phyloP scores from a whole-genome alignment of 805 yeast genomes.

The Ascoidea tarda region DNA sequence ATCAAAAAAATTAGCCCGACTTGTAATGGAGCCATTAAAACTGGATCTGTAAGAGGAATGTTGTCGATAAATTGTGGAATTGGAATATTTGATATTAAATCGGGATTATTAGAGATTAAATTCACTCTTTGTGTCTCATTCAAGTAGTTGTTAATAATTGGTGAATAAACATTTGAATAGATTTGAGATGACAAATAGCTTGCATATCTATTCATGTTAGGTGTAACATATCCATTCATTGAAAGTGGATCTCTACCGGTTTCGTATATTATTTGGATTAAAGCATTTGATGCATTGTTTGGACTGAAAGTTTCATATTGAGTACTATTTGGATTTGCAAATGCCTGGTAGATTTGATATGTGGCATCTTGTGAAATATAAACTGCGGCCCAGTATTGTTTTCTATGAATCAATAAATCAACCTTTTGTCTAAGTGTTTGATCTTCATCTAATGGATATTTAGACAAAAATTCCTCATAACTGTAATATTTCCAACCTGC shows the following conservation, averaged over 20 bases:
- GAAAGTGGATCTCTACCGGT: conserved; percentile 49
- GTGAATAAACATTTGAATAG: conserved; percentile 13
- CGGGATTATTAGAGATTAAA: conserved; percentile 13
- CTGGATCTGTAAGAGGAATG: conserved; percentile 35
- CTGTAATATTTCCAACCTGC: conserved; percentile 20
- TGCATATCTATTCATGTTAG: conserved; percentile 26
- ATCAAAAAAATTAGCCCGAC: conserved; percentile 64
- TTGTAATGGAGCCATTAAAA: conserved; percentile 52
- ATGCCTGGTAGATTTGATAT: conserved; percentile 13
- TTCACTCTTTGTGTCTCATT: conserved; percentile 13
- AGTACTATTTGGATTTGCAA: conserved; percentile 10
- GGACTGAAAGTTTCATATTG: conserved; percentile 3
- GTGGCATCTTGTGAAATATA: conserved; percentile 38
- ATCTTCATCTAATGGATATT: conserved; percentile 11
- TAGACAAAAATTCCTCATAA: conserved; percentile 13
- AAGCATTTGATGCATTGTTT: conserved; percentile 19
- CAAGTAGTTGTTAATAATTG: conserved; percentile 14
- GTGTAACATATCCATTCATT: conserved; percentile 29
- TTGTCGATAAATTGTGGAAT: conserved; percentile 26
- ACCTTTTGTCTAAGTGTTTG: conserved; percentile 22
- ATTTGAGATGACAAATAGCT: conserved; percentile 14
- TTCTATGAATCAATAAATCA: conserved; percentile 30
- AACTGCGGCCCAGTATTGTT: conserved; percentile 50
- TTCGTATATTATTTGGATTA: conserved; percentile 35
- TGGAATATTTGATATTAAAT: conserved; percentile 21